phyloP scores from a whole-genome alignment of 257 asterid genomes.

The Nicotiana noctiflora region DNA sequence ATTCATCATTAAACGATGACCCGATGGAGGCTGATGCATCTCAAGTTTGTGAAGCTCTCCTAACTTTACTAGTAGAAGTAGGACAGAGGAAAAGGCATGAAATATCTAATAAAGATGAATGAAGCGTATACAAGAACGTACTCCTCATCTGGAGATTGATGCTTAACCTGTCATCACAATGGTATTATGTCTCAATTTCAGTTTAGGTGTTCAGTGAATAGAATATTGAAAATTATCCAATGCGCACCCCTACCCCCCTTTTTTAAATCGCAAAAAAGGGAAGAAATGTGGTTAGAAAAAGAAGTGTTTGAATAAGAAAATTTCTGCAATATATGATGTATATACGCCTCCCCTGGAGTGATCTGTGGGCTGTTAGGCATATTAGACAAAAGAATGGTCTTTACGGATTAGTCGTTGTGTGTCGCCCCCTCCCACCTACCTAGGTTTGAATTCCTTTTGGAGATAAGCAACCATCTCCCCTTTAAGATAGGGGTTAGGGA shows the following conservation, averaged over 20 bases:
- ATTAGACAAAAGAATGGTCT: too few species aligned
- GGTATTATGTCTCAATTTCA: not conserved
- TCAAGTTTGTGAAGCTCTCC: conserved; percentile 89
- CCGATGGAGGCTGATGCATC: conserved; percentile 76
- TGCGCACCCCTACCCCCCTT: not conserved
- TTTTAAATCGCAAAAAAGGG: not conserved
- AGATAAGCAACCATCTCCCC: not conserved
- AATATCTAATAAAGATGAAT: conserved; percentile 42
- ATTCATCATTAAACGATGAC: conserved; percentile 67
- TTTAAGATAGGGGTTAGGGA: not conserved
- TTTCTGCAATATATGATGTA: not conserved
- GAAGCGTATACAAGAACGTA: conserved; percentile 10
- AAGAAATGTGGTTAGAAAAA: not conserved
- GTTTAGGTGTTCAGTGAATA: not conserved
- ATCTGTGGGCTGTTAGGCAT: too few species aligned
- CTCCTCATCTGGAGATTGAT: not conserved
- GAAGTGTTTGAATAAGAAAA: not conserved
- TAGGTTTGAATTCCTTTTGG: not conserved
- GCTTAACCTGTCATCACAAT: not conserved
- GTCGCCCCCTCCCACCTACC: not conserved
- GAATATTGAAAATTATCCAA: not conserved
- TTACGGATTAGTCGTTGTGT: too few species aligned
- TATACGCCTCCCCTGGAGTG: too few species aligned
- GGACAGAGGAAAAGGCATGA: conserved; percentile 47
- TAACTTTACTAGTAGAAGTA: conserved; percentile 68